Conservation (phyloP, 2,329 filamentous ascomycete species). For the Diplodia mutila region DNA sequence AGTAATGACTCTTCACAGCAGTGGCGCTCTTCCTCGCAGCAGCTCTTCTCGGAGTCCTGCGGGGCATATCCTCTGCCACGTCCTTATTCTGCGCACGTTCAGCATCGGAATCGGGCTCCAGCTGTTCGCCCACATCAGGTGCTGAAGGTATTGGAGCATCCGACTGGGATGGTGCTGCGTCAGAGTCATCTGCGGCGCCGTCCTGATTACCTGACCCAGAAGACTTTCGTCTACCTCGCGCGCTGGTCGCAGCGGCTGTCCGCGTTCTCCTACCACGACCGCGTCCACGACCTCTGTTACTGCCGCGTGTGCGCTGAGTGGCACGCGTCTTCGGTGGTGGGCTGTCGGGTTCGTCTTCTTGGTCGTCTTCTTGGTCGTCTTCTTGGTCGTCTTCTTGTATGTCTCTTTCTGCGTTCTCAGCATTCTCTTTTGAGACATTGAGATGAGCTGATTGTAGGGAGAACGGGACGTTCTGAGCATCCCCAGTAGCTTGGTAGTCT, state of each 20-base stretch:
- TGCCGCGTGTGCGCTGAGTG: not conserved
- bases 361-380: conserved; percentile 26
- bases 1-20: conserved; percentile 28
- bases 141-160: not conserved
- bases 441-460: conserved; percentile 41
- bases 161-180: not conserved
- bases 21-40: conserved; percentile 27
- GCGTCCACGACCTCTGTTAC: conserved; percentile 26
- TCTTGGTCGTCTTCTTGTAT: conserved; percentile 25
- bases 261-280: conserved; percentile 30
- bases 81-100: not conserved
- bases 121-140: not conserved
- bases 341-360: conserved; percentile 1
- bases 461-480: conserved; percentile 34
- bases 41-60: conserved; percentile 11
- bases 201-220: not conserved
- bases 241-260: not conserved
- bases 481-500: conserved; percentile 25
- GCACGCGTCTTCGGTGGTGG: conserved; percentile 12
- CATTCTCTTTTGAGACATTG: conserved; percentile 17
- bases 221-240: not conserved
- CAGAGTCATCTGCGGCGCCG: not conserved
- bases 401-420: conserved; percentile 1
- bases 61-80: not conserved
- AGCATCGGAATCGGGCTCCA: not conserved